A percentile compares a stretch with the other conserved stretches of the same genome.
These are phyloP conservation scores for Mrakiaceae sp. DNA, from an alignment of 1,284 basidiomycete species.

Conservation along the genomic window DNA sequence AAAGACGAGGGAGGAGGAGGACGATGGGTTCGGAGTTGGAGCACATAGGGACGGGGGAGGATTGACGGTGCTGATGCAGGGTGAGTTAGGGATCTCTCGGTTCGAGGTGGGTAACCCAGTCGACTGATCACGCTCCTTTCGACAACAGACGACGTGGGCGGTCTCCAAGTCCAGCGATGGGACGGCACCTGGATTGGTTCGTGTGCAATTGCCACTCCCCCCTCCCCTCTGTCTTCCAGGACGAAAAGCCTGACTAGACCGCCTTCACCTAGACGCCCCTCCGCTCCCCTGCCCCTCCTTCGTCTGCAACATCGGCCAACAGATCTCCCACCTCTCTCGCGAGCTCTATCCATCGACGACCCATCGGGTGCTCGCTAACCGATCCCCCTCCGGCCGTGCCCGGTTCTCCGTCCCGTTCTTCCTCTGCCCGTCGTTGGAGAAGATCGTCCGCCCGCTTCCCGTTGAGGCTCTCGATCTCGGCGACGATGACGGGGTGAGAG, in stretches of 20 bases:
- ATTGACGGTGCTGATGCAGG: constrained; percentile 4
- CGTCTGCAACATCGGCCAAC: constrained; percentile 4
- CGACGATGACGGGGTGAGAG: no score
- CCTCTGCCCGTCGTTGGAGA: background rate
- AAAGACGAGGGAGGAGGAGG: background rate
- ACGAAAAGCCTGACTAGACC: no score
- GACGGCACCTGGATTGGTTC: constrained; percentile 2
- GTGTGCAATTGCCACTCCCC: no score
- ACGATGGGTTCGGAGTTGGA: background rate
- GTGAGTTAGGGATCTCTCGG: no score
- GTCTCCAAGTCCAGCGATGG: constrained; percentile 1
- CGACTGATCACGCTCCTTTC: no score
- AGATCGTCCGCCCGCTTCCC: background rate
- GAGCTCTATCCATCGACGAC: background rate
- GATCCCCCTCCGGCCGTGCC: background rate
- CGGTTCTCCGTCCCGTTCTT: constrained; percentile 2
- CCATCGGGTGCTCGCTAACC: background rate
- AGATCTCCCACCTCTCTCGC: background rate
- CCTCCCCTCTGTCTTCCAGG: no score
- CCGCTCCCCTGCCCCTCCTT: background rate
- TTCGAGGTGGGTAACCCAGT: no score
- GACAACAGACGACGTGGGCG: background rate
- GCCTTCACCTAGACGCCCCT: background rate
- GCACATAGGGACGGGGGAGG: constrained; percentile 1
- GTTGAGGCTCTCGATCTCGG: background rate